Evolutionary conservation across 805 yeast genomes (phyloP).

Genomic region (Cyberlindnera amylophila): DNA sequence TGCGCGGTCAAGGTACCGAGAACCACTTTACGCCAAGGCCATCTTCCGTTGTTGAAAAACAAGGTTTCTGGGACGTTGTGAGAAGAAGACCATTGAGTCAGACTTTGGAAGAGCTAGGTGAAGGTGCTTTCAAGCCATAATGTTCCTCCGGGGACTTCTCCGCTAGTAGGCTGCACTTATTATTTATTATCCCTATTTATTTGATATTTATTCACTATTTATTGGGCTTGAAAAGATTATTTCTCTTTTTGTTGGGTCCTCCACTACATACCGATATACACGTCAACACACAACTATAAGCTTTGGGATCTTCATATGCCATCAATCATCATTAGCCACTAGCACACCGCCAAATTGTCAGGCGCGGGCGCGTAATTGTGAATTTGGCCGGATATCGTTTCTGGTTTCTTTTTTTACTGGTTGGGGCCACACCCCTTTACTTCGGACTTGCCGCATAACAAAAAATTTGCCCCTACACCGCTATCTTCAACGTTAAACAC

Average conservation of each 20-base stretch:
- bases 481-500: conserved; percentile 4
- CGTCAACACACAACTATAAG: background rate
- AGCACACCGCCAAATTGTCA: conserved; percentile 2
- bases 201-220: conserved; percentile 5
- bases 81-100: conserved; percentile 80
- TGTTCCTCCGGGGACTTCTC: too few species aligned
- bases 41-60: conserved; percentile 31
- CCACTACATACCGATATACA: background rate
- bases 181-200: background rate
- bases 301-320: too few species aligned
- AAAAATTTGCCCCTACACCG: conserved; percentile 13
- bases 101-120: conserved; percentile 71
- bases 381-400: too few species aligned
- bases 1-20: conserved; percentile 26
- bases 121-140: conserved; percentile 26
- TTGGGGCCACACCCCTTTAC: conserved; percentile 2
- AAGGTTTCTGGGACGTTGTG: conserved; percentile 76
- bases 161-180: too few species aligned
- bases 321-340: background rate
- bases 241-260: conserved; percentile 6
- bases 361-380: background rate
- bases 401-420: conserved; percentile 9
- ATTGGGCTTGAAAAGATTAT: conserved; percentile 1
- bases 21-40: conserved; percentile 27
- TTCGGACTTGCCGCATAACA: conserved; percentile 7